Evolutionary conservation across 106 monocot species (phyloP).

Genomic region (Ottelia alismoides): DNA sequence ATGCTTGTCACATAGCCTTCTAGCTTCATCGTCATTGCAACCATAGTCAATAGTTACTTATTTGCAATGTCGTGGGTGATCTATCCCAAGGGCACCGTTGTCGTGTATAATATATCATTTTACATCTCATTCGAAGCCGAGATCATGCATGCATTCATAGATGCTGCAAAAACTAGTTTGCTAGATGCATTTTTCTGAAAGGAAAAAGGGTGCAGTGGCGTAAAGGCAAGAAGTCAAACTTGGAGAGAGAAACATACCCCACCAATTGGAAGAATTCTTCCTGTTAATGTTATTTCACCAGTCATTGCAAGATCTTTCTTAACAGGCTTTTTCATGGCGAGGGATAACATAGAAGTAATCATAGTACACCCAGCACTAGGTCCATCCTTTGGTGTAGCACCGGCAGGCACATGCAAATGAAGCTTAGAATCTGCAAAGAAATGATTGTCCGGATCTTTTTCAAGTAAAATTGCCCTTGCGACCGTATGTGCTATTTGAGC

Average conservation of each 20-base stretch:
- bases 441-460: conserved; percentile 52
- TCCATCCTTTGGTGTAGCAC: conserved; percentile 96
- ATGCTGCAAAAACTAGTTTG: too few species aligned
- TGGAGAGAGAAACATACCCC: conserved; percentile 38
- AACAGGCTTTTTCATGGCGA: conserved; percentile 53
- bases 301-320: conserved; percentile 93
- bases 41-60: too few species aligned
- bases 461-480: conserved; percentile 54
- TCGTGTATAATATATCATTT: too few species aligned
- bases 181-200: too few species aligned
- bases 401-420: conserved; percentile 89
- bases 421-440: conserved; percentile 86
- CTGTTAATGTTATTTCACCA: conserved; percentile 86
- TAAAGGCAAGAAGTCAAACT: too few species aligned
- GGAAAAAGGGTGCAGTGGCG: too few species aligned
- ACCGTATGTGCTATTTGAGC: conserved; percentile 93
- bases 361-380: conserved; percentile 99
- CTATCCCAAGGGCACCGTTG: too few species aligned
- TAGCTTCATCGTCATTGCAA: too few species aligned
- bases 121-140: too few species aligned
- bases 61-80: too few species aligned
- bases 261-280: conserved; percentile 85
- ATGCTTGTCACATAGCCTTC: too few species aligned
- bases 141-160: too few species aligned
- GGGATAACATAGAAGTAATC: conserved; percentile 90